Conservation (phyloP, 306 rosid species). For the Quercus dentata region DNA sequence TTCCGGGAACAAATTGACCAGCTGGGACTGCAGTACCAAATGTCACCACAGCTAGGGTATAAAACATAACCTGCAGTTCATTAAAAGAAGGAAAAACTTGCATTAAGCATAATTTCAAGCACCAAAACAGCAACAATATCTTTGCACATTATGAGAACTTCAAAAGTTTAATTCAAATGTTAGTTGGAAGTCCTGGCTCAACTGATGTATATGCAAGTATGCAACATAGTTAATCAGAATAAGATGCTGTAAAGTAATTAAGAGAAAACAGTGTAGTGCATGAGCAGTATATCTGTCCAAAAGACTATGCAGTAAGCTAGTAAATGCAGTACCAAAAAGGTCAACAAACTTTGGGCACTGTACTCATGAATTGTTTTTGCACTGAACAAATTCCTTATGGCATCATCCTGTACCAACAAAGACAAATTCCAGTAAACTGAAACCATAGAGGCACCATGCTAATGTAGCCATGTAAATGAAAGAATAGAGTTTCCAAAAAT, state of each 20-base stretch:
- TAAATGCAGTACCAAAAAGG: constrained; percentile 75
- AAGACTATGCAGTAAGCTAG: constrained; percentile 18
- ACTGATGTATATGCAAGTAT: not conserved
- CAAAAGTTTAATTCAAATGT: not conserved
- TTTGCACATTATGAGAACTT: not conserved
- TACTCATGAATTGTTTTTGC: constrained; percentile 94
- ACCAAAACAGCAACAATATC: not conserved
- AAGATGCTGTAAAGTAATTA: not conserved
- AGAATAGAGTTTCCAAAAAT: constrained; percentile 12
- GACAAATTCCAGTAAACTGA: constrained; percentile 6
- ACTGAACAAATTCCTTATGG: constrained; percentile 96
- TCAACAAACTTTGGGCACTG: constrained; percentile 89
- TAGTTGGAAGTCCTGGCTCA: not conserved
- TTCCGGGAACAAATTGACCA: constrained; percentile 98
- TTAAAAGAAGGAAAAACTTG: constrained; percentile 18
- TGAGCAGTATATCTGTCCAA: not conserved
- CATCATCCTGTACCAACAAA: constrained; percentile 78
- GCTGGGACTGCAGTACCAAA: constrained; percentile 98
- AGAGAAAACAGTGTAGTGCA: not conserved
- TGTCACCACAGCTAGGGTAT: constrained; percentile 84
- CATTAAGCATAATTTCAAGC: constrained; percentile 6
- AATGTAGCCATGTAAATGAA: not conserved
- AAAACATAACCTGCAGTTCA: constrained; percentile 84
- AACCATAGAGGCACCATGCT: not conserved
- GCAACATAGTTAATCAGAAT: not conserved